Base-by-base conservation (phyloP, 768 basidiomycete genomes). In the Tephrocybe sp. region DNA sequence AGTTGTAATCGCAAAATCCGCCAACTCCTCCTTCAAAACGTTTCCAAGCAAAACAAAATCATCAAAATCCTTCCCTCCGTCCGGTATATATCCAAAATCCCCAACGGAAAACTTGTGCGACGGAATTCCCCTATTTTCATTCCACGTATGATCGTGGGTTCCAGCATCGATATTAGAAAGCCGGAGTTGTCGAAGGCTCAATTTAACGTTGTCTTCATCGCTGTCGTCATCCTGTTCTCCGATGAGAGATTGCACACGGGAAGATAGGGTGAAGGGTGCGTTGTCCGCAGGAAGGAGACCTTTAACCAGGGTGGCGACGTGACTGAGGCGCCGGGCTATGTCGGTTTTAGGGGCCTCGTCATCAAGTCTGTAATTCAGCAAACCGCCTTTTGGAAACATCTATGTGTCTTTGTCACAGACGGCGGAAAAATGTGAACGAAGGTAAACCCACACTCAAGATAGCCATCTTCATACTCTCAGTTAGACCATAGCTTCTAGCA, bases 1-100 rank as follows among this genome's bases (percentile, higher is more conserved):
- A 4, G 51, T 52, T 36, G 61, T 54, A 5, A 67, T 17, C 12
- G 57, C 52, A 17, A 72, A 58, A 10, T 32, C 43, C 5, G 51
- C 63, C 6, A 58, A 44, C 0, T 59, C 67, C 0, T 72, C 69
- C 6, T 67, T 52, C 5, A 72, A 22, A 3, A 77, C 56, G 49
- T 80, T 78, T 22, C 67, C 56, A 35, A 78, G 54, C 20, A 63
- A 53, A 36, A 72, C 65, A 52, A 78, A 78, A 2, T 68, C 63
- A 4, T 55, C 47, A 60, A 76, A 76, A 22, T 65, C 65, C 39
- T 60, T 60, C 5, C 66, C 68, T 0, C 46, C 39, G 0, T 50
- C 41, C 0, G 71, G 71, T 31, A 77, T 58, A 48, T 76, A 78
- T 13, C 77, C 77, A 20, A 75, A 54, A 51, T 79, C 77, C 7